Base-by-base conservation (phyloP, 306 rosid genomes). In the Cicer arietinum region DNA sequence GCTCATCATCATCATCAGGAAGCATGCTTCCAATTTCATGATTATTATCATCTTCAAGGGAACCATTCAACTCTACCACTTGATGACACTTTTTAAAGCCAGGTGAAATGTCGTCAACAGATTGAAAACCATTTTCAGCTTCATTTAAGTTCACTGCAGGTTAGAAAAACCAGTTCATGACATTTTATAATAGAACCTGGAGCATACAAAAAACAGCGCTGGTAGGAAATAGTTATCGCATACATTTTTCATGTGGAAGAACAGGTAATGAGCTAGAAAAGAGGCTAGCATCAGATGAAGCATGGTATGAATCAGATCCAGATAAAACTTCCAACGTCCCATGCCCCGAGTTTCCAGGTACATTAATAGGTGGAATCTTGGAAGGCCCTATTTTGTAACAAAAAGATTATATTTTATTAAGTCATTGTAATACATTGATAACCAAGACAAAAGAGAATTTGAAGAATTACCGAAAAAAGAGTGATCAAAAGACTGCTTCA, bases 241-340 rank as follows among this genome's bases (percentile, higher is more conserved):
- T 90, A 92, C 97, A 71, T 74, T 88, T 86, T 63, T 86, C 85
- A 79, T 90, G 96, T 4, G 88, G 89, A 86, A 92, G 87, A 75
- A 87, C 97, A 59, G 96, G 96, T 61, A 92, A 81, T 18, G 97
- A 92, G 82, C 90, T 85, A 16, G 97, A 90, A 80, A 92, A 92
- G 42, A 92, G 90, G 71, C 88, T 87, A 68, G 92, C 90, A 85
- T 91, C 95, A 22, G 81, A 82, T 47, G 95, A 91, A 71, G 89
- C 84, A 66, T 78, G 88, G 83, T 71, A 85, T 42, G 81, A 45
- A 77, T 82, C 81, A 64, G 89, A 80, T 73, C 90, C 91, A 57
- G 93, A 81, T 64, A 82, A 72, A 79, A 78, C 53, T 41, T 77
- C 86, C 90, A 91, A 85, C 0, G 85, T 77, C 69, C 84, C 79